A percentile compares a stretch with the other conserved stretches of the same genome.
Conservation (phyloP, 805 yeast species). For the Wickerhamomyces hampshirensis region DNA sequence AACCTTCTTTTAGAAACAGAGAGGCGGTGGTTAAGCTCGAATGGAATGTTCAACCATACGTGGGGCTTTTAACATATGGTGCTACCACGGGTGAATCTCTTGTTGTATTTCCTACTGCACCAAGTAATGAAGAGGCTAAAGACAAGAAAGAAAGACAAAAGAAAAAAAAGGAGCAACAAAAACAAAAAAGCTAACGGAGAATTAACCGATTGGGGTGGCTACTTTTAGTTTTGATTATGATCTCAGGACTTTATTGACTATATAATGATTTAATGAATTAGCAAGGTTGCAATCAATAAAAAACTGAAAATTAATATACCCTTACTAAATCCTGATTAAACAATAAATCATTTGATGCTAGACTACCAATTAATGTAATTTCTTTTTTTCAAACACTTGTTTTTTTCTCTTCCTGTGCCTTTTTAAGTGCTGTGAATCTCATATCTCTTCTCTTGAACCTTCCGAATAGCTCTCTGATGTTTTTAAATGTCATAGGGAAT, state of each 20-base stretch:
- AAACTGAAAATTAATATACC: no score
- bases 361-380: no score
- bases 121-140: constrained; percentile 6
- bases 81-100: constrained; percentile 32
- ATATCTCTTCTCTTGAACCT: constrained; percentile 4
- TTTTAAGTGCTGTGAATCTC: no score
- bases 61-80: constrained; percentile 78
- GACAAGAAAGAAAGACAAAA: constrained; percentile 7
- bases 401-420: no score
- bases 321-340: no score
- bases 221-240: not conserved
- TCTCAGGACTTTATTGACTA: not conserved
- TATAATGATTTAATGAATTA: no score
- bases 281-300: no score
- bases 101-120: constrained; percentile 17
- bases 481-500: constrained; percentile 31
- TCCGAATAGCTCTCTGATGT: constrained; percentile 16
- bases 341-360: no score
- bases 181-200: not conserved
- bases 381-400: no score
- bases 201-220: not conserved
- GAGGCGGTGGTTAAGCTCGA: constrained; percentile 67
- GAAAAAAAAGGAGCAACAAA: constrained; percentile 9
- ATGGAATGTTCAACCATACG: constrained; percentile 90
- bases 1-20: constrained; percentile 50